A percentile compares a stretch with the other conserved stretches of the same genome.
Conservation (phyloP, 108 stramenopile species). For the Fragilariopsis cylindrus region DNA sequence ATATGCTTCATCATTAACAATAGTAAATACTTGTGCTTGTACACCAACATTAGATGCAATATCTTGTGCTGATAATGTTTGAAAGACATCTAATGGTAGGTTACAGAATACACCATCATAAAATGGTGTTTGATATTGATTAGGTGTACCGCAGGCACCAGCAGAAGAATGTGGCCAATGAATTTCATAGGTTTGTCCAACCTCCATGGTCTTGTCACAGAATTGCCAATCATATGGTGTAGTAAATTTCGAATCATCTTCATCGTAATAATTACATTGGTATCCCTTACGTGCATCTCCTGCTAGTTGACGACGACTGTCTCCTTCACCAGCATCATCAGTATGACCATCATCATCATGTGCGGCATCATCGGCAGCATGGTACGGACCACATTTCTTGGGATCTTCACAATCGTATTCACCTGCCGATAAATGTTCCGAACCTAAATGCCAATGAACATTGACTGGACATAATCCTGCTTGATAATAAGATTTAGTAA, state of each 20-base stretch:
- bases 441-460: slow-evolving; percentile 75
- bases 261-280: slow-evolving; percentile 38
- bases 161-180: slow-evolving; percentile 57
- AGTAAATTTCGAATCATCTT: slow-evolving; percentile 36
- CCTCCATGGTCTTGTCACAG: slow-evolving; percentile 44
- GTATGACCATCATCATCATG: slow-evolving; percentile 48
- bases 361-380: no score
- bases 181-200: slow-evolving; percentile 59
- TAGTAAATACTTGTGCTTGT: slow-evolving; percentile 55
- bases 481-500: slow-evolving; percentile 42
- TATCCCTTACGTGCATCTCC: slow-evolving; percentile 21
- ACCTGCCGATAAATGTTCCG: slow-evolving; percentile 68
- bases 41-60: slow-evolving; percentile 45
- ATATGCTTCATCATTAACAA: slow-evolving; percentile 56
- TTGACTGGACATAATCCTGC: slow-evolving; percentile 63
- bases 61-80: background rate
- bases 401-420: slow-evolving; percentile 44
- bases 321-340: background rate
- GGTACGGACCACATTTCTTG: no score
- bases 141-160: slow-evolving; percentile 31
- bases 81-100: background rate
- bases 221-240: slow-evolving; percentile 45
- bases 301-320: background rate
- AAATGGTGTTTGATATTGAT: slow-evolving; percentile 55
- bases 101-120: slow-evolving; percentile 51